Conservation (phyloP, 768 basidiomycete genomes). For the Antrodiella citrinella region DNA sequence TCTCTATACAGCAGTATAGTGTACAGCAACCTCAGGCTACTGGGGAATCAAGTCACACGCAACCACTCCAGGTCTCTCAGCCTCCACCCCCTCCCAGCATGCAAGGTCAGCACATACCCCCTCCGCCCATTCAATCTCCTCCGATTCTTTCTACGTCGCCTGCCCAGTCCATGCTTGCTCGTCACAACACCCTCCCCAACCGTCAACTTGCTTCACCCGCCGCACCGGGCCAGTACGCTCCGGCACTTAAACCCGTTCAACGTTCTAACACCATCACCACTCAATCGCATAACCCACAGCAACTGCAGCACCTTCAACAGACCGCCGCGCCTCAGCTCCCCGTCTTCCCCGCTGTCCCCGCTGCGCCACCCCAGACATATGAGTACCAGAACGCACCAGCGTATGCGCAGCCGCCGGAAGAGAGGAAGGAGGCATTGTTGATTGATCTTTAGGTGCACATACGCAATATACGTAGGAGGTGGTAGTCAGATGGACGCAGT, state of each 20-base stretch:
- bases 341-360: constrained; percentile 61
- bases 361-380: constrained; percentile 45
- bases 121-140: constrained; percentile 3
- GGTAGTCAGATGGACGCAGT: not conserved
- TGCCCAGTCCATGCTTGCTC: constrained; percentile 8
- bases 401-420: constrained; percentile 38
- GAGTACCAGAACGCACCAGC: constrained; percentile 33
- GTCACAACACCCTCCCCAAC: constrained; percentile 21
- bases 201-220: not conserved
- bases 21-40: not conserved
- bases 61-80: not conserved
- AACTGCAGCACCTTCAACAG: constrained; percentile 18
- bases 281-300: constrained; percentile 20
- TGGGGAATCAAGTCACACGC: not conserved
- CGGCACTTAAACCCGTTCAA: constrained; percentile 7
- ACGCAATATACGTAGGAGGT: too few relatives aligned
- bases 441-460: constrained; percentile 33
- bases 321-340: constrained; percentile 31
- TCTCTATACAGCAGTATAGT: constrained; percentile 6
- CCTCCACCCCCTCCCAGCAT: constrained; percentile 6
- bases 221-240: not conserved
- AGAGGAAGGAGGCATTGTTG: constrained; percentile 54
- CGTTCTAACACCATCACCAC: constrained; percentile 21
- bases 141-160: constrained; percentile 8
- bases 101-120: constrained; percentile 14